Percentiles rank a stretch among this genome's conserved stretches.
These are phyloP conservation scores for Aureobasidium mangrovei DNA, from an alignment of 2,329 filamentous ascomycete genomes.

Conservation along the genomic window DNA sequence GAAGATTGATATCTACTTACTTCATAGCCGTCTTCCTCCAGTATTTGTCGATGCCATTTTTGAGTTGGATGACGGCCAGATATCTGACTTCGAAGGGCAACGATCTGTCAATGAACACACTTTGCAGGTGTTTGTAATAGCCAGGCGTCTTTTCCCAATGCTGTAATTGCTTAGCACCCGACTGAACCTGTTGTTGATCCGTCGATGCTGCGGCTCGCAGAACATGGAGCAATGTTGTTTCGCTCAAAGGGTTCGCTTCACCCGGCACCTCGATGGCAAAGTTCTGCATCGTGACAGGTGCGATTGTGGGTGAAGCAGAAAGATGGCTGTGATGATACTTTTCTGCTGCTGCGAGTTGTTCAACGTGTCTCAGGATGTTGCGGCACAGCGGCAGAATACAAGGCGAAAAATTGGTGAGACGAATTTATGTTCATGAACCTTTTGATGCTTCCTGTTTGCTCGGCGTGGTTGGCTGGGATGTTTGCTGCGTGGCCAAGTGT, in stretches of 20 bases:
- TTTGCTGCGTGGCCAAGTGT: conserved; percentile 1
- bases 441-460: neutral
- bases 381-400: no score
- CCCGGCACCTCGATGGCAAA: conserved; percentile 62
- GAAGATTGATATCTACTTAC: conserved; percentile 27
- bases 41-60: conserved; percentile 92
- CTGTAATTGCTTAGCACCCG: conserved; percentile 44
- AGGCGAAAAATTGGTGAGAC: neutral
- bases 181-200: conserved; percentile 41
- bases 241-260: conserved; percentile 57
- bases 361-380: neutral
- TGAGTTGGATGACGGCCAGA: conserved; percentile 85
- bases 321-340: neutral
- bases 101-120: conserved; percentile 70
- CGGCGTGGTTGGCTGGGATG: neutral
- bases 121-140: conserved; percentile 43
- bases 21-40: conserved; percentile 77
- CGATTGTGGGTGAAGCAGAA: neutral
- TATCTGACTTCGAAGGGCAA: conserved; percentile 73
- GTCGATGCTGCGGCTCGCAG: conserved; percentile 40
- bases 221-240: conserved; percentile 39
- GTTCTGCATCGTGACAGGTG: conserved; percentile 14
- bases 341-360: neutral
- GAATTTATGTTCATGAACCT: neutral
- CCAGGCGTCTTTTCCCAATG: conserved; percentile 40